A percentile compares a stretch with the other conserved stretches of the same genome.
Evolutionary conservation across 192 early-diverging fungal species (phyloP).

Genomic region (Coemansia asiatica): DNA sequence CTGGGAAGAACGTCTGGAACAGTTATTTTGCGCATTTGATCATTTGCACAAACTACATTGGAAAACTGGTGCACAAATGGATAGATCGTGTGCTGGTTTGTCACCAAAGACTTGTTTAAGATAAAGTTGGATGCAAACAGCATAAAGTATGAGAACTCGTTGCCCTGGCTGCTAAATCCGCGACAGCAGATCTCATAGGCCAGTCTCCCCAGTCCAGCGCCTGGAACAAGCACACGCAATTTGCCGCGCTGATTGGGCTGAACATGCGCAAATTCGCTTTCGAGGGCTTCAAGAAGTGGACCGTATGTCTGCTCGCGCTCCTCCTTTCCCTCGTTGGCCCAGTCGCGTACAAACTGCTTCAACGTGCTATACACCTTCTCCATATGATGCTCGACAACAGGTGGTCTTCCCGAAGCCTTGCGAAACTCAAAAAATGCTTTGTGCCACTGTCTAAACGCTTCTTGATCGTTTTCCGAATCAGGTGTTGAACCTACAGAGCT

Average conservation of each 20-base stretch:
- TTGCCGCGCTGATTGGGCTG: slow-evolving; percentile 51
- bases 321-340: slow-evolving; percentile 77
- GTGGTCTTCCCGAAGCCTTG: slow-evolving; percentile 24
- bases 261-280: slow-evolving; percentile 55
- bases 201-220: slow-evolving; percentile 93
- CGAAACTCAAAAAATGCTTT: slow-evolving; percentile 24
- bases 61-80: slow-evolving; percentile 95
- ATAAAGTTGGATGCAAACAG: slow-evolving; percentile 90
- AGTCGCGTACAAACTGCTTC: slow-evolving; percentile 94
- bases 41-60: slow-evolving; percentile 60
- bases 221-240: slow-evolving; percentile 83
- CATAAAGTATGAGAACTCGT: slow-evolving; percentile 98
- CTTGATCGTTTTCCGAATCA: slow-evolving; percentile 8
- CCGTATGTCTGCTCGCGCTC: slow-evolving; percentile 81
- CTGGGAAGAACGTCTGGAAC: slow-evolving; percentile 86
- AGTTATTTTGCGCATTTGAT: slow-evolving; percentile 66
- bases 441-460: slow-evolving; percentile 27
- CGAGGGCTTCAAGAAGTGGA: slow-evolving; percentile 75
- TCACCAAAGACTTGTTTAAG: slow-evolving; percentile 71
- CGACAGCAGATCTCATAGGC: slow-evolving; percentile 85
- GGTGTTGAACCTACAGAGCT: slow-evolving; percentile 31
- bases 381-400: slow-evolving; percentile 72
- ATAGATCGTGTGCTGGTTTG: slow-evolving; percentile 71
- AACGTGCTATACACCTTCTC: slow-evolving; percentile 88
- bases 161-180: slow-evolving; percentile 79